phyloP scores from a whole-genome alignment of 1,139 yeast species.

The Yamadazyma triangularis region DNA sequence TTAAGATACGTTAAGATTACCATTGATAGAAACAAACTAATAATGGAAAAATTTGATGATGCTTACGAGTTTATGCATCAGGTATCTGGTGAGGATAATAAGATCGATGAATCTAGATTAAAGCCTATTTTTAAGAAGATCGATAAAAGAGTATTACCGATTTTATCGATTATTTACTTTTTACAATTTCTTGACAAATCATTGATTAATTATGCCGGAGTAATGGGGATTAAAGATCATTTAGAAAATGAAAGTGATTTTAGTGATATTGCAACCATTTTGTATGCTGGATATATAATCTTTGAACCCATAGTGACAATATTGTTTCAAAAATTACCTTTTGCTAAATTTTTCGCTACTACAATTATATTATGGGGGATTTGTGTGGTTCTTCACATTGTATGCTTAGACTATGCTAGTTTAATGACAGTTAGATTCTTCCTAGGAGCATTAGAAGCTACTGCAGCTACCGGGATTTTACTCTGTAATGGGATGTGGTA shows the following conservation, averaged over 20 bases:
- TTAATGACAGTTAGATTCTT: slow-evolving; percentile 39
- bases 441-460: slow-evolving; percentile 38
- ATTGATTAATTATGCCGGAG: slow-evolving; percentile 43
- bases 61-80: slow-evolving; percentile 14
- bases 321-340: slow-evolving; percentile 34
- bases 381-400: slow-evolving; percentile 29
- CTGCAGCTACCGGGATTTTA: slow-evolving; percentile 43
- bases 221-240: slow-evolving; percentile 43
- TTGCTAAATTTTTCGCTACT: slow-evolving; percentile 33
- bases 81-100: slow-evolving; percentile 1
- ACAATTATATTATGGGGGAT: slow-evolving; percentile 41
- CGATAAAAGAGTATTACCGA: slow-evolving; percentile 27
- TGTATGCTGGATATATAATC: slow-evolving; percentile 43
- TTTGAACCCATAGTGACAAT: slow-evolving; percentile 42
- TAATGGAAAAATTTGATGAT: slow-evolving; percentile 11
- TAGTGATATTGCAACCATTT: slow-evolving; percentile 39
- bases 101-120: slow-evolving; percentile 5
- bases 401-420: slow-evolving; percentile 34
- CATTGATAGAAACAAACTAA: no score
- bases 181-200: slow-evolving; percentile 44
- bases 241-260: slow-evolving; percentile 31
- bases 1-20: no score
- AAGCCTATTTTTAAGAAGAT: slow-evolving; percentile 18
- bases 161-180: slow-evolving; percentile 37
- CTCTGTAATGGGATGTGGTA: slow-evolving; percentile 42